These are phyloP conservation scores for Phytopythium oedochilum DNA, from an alignment of 352 stramenopile species.

Conservation along the genomic window DNA sequence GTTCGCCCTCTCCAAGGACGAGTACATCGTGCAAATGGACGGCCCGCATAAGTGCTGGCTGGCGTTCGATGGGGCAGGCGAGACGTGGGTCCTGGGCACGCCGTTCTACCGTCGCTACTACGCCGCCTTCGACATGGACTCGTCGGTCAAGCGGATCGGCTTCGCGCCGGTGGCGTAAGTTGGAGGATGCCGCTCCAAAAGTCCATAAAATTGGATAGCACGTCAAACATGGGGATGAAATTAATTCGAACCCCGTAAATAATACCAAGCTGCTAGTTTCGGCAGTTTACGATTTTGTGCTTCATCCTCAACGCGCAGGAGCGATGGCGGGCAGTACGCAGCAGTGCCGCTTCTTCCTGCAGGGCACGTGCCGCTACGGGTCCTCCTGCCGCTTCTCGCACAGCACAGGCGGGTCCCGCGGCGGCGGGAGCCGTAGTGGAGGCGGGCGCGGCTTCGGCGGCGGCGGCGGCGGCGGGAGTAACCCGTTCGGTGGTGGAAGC, in stretches of 20 bases:
- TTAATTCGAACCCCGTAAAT: too few relatives aligned
- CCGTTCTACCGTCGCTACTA: slow-evolving; percentile 1
- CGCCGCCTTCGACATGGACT: not conserved
- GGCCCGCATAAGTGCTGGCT: not conserved
- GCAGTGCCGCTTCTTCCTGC: slow-evolving; percentile 68
- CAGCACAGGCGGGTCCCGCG: slow-evolving; percentile 16
- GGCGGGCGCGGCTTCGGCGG: slow-evolving; percentile 2
- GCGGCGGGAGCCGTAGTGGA: not conserved
- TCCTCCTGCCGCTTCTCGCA: slow-evolving; percentile 65
- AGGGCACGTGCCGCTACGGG: slow-evolving; percentile 70
- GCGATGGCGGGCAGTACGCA: slow-evolving; percentile 4
- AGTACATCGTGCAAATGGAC: slow-evolving; percentile 53
- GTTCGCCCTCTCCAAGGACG: slow-evolving; percentile 80
- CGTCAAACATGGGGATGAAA: too few relatives aligned
- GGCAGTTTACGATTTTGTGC: too few relatives aligned
- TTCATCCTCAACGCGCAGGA: too few relatives aligned
- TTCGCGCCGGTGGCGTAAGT: not conserved
- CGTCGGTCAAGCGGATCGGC: not conserved
- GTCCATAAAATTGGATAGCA: too few relatives aligned
- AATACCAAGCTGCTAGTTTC: too few relatives aligned
- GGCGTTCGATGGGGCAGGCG: not conserved
- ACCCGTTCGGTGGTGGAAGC: slow-evolving; percentile 6
- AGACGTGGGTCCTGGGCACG: not conserved
- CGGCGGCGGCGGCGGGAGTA: slow-evolving; percentile 10
- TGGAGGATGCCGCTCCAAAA: too few relatives aligned